Conservation (phyloP, 2,329 filamentous ascomycete species). For the Incumbomyces delicatus region DNA sequence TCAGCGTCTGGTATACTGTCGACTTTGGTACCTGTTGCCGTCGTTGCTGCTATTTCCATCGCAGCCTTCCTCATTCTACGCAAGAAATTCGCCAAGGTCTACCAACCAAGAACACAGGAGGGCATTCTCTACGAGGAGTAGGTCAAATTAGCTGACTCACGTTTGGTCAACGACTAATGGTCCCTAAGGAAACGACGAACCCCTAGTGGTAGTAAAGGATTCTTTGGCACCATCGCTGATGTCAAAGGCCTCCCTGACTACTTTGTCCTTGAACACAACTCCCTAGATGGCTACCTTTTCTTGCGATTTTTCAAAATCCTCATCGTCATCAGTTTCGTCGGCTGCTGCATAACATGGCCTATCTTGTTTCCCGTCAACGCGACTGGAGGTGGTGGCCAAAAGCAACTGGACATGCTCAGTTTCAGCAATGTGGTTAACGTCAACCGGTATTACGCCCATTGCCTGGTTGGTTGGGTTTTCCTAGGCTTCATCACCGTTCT, state of each 20-base stretch:
- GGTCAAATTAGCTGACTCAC: neutral
- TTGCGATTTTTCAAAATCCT: conserved; percentile 76
- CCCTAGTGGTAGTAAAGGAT: conserved; percentile 10
- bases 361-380: conserved; percentile 79
- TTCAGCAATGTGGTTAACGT: conserved; percentile 63
- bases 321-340: conserved; percentile 68
- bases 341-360: conserved; percentile 76
- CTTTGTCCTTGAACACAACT: conserved; percentile 80
- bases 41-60: conserved; percentile 36
- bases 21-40: conserved; percentile 38
- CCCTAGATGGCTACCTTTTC: conserved; percentile 85
- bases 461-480: conserved; percentile 65
- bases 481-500: conserved; percentile 80
- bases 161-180: neutral
- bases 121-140: conserved; percentile 34
- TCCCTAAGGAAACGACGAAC: conserved; percentile 6
- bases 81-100: conserved; percentile 36
- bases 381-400: conserved; percentile 60
- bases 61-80: conserved; percentile 38
- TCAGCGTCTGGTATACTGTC: conserved; percentile 41
- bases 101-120: conserved; percentile 34
- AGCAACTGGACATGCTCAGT: conserved; percentile 65
- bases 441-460: conserved; percentile 68
- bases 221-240: conserved; percentile 20
- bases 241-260: conserved; percentile 55